Evolutionary conservation across 176 grass and related monocot genomes (phyloP).

Genomic region (Bromus sterilis): DNA sequence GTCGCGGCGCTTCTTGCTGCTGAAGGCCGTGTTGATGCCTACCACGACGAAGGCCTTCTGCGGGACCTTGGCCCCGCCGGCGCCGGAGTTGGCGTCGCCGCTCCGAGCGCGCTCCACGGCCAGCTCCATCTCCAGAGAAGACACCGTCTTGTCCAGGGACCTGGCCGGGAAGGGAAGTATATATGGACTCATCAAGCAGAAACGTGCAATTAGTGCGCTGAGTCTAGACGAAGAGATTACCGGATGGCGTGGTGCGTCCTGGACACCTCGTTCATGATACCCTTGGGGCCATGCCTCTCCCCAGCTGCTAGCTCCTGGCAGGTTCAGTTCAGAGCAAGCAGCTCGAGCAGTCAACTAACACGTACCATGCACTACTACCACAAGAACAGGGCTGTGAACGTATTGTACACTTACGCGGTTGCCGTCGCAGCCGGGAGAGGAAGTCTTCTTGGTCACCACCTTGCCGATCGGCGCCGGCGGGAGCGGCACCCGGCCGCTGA

Average conservation of each 20-base stretch:
- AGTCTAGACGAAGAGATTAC: not conserved
- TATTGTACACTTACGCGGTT: slow-evolving; percentile 42
- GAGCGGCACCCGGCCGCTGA: slow-evolving; percentile 34
- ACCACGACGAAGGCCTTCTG: slow-evolving; percentile 85
- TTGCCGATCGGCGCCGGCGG: not conserved
- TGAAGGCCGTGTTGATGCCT: slow-evolving; percentile 91
- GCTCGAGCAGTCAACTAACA: not conserved
- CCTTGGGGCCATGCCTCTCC: slow-evolving; percentile 34
- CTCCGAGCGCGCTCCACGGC: slow-evolving; percentile 41
- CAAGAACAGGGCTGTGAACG: no score
- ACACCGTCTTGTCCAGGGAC: slow-evolving; percentile 73
- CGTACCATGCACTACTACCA: no score
- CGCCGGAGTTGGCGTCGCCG: not conserved
- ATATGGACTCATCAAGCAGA: not conserved
- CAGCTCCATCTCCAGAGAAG: slow-evolving; percentile 68
- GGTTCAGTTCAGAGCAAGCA: not conserved
- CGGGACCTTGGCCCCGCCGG: not conserved
- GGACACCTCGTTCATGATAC: slow-evolving; percentile 57
- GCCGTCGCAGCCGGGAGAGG: slow-evolving; percentile 31
- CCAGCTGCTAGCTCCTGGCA: slow-evolving; percentile 32
- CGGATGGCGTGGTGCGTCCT: slow-evolving; percentile 68
- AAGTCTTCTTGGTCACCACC: not conserved
- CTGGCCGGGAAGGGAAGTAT: not conserved
- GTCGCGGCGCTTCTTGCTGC: slow-evolving; percentile 67
- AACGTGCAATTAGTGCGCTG: not conserved